Base-by-base conservation (phyloP, 1,284 basidiomycete genomes). In the Amanita bisporigera region DNA sequence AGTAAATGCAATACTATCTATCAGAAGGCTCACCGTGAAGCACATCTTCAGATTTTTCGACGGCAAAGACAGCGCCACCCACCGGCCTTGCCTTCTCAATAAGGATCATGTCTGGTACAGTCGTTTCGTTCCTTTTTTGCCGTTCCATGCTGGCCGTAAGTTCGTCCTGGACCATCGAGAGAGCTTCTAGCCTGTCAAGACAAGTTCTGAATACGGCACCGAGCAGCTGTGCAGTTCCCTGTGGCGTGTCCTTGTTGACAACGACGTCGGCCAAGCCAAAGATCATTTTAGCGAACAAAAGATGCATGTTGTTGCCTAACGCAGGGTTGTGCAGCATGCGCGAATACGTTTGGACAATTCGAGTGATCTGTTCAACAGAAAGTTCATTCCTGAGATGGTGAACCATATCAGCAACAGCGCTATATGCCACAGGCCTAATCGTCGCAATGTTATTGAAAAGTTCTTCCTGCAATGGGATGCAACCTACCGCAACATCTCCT, bases 281-380 rank as follows among this genome's bases (percentile, higher is more conserved):
- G 74, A 99, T 90, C 78, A 98, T 90, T 81, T 99, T 99, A 68
- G 93, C 93, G 71, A 95, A 96, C 81, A 99, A 88, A 17, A 94
- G 94, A 77, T 99, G 96, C 45, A 97, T 90, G 65, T 88, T 90
- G 69, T 88, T 91, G 14, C 90, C 87, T 61, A 97, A 86, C 15
- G 93, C 90, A 2, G 95, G 88, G 76, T 99, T 97, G 80, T 99
- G 97, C 58, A 99, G 87, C 74, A 96, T 90, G 65, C 91, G 90
- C 6, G 95, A 92, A 77, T 96, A 98, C 68, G 95, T 88, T 72
- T 93, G 89, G 36, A 97, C 90, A 69, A 98, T 89, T 11, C 90
- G 89, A 17, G 89, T 86, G 29, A 99, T 84, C 77, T 99, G 97
- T 19, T 86, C 81, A 6, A 92, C 84, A 2, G 89, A 89, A 26